These are phyloP conservation scores for Abortiporus biennis DNA, from an alignment of 1,284 basidiomycete genomes.

Conservation along the genomic window DNA sequence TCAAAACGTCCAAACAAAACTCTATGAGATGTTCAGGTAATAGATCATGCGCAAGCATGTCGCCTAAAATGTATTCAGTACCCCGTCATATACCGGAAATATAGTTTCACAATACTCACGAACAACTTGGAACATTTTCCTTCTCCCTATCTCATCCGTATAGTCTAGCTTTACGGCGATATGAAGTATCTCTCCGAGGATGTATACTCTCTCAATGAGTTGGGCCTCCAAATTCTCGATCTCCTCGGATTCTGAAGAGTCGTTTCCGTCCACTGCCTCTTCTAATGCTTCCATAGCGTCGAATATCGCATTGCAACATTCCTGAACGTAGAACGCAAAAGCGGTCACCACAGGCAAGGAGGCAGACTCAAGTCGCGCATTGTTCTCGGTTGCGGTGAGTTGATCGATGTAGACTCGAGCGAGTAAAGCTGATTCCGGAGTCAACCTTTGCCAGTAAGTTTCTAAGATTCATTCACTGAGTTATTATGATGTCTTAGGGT, in stretches of 20 bases:
- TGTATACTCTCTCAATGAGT: slow-evolving; percentile 10
- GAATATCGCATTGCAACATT: slow-evolving; percentile 66
- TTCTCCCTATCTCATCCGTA: slow-evolving; percentile 85
- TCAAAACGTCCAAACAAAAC: slow-evolving; percentile 78
- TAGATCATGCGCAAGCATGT: slow-evolving; percentile 80
- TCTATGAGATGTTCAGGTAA: slow-evolving; percentile 77
- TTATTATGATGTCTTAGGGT: neutral
- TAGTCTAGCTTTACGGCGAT: slow-evolving; percentile 55
- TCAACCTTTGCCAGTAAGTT: slow-evolving; percentile 67
- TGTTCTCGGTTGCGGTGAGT: slow-evolving; percentile 44
- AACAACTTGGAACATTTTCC: slow-evolving; percentile 84
- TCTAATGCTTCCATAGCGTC: slow-evolving; percentile 30
- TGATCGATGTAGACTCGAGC: slow-evolving; percentile 79
- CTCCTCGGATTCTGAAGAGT: slow-evolving; percentile 37
- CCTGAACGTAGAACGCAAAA: slow-evolving; percentile 80
- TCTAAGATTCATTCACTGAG: slow-evolving; percentile 34
- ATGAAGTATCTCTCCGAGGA: slow-evolving; percentile 11
- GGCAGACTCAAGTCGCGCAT: slow-evolving; percentile 60
- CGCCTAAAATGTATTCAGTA: slow-evolving; percentile 36
- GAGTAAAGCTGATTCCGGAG: slow-evolving; percentile 76
- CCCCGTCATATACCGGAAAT: neutral
- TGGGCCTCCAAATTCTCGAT: slow-evolving; percentile 20
- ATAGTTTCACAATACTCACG: slow-evolving; percentile 43
- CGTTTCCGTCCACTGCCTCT: slow-evolving; percentile 17
- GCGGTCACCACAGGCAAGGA: slow-evolving; percentile 82